Base-by-base conservation (phyloP, 208 protist species). In the Acanthamoeba castellanii region DNA sequence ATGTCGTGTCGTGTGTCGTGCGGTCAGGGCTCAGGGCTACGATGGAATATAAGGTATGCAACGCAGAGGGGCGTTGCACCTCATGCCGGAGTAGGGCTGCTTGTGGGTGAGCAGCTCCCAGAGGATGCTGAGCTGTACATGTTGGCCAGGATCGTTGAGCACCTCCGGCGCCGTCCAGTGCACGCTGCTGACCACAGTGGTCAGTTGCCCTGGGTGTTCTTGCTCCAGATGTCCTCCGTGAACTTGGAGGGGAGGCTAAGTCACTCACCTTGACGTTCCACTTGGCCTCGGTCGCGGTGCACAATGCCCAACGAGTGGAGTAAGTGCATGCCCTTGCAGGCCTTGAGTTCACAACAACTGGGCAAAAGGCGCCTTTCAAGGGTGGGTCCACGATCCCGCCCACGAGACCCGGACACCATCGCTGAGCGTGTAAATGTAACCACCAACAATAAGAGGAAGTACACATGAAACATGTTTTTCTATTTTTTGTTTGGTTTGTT, bases 231-330 rank as follows among this genome's bases (percentile, higher is more conserved):
- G 57, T 64, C 57, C 57, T 64, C 57, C 20, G 9, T 64, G 57
- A 64, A 64, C 57, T 64, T 64, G 57, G 57, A 27, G 57, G 27
- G 57, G 22, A 3, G n/a, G n/a, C 57, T 4, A 64, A 64, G 57
- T 64, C 57, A 16, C 1, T 9, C 57, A 64, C 57, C 57, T 64
- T 64, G 57, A 64, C 57, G 57, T 64, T 64, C 57, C 57, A 64
- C 57, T 64, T 64, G 57, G 57, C 13, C 9, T 64, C 57, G 57
- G n/a, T 84, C 74, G 25, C 74, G 74, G 47, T 84, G 74, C 74
- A 84, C 74, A 7, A 84, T 84, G 74, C 57, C 74, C 32, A 32
- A 84, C 25, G 74, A 84, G n/a, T 84, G 74, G 47, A 84, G 74
- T 18, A 84, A 84, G 74, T 84, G 74, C 74, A 84, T 84, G 37